Percentiles rank a stretch among this genome's conserved stretches.
These are phyloP conservation scores for Pythium pyrilobum DNA, from an alignment of 352 stramenopile genomes.

Conservation along the genomic window DNA sequence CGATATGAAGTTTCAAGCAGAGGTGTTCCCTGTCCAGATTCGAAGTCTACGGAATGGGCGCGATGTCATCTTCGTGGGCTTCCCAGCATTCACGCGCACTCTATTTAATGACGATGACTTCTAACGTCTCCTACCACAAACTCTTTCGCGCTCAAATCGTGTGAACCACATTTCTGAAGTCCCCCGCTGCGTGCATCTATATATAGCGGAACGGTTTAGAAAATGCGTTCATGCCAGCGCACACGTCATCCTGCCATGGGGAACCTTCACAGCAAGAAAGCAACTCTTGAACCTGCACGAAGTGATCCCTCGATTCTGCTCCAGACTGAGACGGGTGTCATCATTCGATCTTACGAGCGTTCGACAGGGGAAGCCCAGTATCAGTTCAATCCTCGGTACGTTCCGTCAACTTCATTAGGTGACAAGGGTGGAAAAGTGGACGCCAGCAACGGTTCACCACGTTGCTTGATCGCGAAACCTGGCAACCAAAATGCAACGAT, in stretches of 20 bases:
- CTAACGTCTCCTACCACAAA: slow-evolving; percentile 27
- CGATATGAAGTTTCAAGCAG: slow-evolving; percentile 34
- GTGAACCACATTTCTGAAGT: too few relatives aligned
- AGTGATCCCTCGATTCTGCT: slow-evolving; percentile 34
- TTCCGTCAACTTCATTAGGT: slow-evolving; percentile 5
- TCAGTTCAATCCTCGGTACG: slow-evolving; percentile 39
- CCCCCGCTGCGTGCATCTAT: too few relatives aligned
- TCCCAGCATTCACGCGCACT: slow-evolving; percentile 39
- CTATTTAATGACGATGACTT: slow-evolving; percentile 79
- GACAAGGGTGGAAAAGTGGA: too few relatives aligned
- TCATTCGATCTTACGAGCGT: slow-evolving; percentile 33
- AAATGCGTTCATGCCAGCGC: too few relatives aligned
- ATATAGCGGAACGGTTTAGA: too few relatives aligned
- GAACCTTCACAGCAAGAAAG: slow-evolving; percentile 17
- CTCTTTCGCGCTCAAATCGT: too few relatives aligned
- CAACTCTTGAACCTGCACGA: slow-evolving; percentile 16
- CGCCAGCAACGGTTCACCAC: not conserved
- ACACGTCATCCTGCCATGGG: slow-evolving; percentile 4
- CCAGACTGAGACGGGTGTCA: slow-evolving; percentile 40
- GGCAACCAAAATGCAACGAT: slow-evolving; percentile 38
- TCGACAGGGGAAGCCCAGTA: slow-evolving; percentile 26
- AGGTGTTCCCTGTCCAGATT: slow-evolving; percentile 63
- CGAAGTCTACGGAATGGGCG: slow-evolving; percentile 33
- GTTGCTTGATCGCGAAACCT: slow-evolving; percentile 32
- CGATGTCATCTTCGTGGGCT: slow-evolving; percentile 64